These are phyloP conservation scores for Takakia lepidozioides DNA, from an alignment of 225 moss, liverwort and hornwort species.

Conservation along the genomic window DNA sequence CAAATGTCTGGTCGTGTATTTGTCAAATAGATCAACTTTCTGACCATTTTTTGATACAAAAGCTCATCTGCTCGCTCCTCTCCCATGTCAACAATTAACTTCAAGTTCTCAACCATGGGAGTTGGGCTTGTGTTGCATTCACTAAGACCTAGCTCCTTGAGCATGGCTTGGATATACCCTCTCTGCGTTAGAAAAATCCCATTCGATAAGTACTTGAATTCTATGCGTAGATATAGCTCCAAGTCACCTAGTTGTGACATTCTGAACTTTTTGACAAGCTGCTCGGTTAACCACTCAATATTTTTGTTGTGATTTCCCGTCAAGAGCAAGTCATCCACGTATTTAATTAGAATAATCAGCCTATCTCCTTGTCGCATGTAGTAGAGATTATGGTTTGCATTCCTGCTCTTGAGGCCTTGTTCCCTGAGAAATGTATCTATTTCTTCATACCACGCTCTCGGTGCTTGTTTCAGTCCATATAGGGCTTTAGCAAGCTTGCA, in stretches of 20 bases:
- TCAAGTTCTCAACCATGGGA: too few relatives aligned
- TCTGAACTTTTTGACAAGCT: too few relatives aligned
- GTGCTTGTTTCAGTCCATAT: neutral
- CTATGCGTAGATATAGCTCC: too few relatives aligned
- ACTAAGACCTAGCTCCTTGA: too few relatives aligned
- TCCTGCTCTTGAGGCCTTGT: neutral
- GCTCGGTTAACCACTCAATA: neutral
- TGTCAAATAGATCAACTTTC: neutral
- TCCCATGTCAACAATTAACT: too few relatives aligned
- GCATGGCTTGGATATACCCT: too few relatives aligned
- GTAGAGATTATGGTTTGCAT: neutral
- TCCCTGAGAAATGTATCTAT: neutral
- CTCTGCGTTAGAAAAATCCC: too few relatives aligned
- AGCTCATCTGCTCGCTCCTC: too few relatives aligned
- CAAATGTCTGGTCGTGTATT: neutral
- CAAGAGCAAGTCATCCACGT: neutral
- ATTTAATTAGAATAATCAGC: neutral
- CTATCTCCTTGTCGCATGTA: neutral
- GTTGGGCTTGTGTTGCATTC: too few relatives aligned
- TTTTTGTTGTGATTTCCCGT: neutral
- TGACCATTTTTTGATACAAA: too few relatives aligned
- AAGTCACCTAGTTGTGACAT: too few relatives aligned
- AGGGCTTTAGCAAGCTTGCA: neutral
- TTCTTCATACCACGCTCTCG: neutral
- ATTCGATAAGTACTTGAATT: too few relatives aligned